Evolutionary conservation across 1,284 basidiomycete species (phyloP).

Genomic region (Austroboletus niveus): DNA sequence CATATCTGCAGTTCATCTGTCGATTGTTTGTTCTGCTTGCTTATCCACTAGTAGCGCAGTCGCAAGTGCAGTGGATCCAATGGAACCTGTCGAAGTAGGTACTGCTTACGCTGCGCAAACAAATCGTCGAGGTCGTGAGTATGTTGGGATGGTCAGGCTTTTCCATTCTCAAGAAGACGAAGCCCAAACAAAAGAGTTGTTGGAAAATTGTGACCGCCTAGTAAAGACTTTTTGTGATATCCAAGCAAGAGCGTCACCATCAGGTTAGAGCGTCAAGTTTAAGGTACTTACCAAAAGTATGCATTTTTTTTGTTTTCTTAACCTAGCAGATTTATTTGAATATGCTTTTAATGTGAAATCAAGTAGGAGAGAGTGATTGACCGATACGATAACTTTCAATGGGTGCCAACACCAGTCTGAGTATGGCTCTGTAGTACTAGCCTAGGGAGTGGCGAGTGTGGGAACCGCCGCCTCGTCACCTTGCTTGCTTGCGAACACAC

Average conservation of each 20-base stretch:
- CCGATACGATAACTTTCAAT: too few species aligned
- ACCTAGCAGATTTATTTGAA: not conserved
- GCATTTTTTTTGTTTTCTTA: not conserved
- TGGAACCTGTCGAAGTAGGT: constrained; percentile 10
- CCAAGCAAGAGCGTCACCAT: constrained; percentile 23
- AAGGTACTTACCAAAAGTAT: not conserved
- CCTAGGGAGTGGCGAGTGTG: too few species aligned
- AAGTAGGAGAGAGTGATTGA: too few species aligned
- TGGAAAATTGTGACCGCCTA: constrained; percentile 56
- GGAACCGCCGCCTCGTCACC: too few species aligned
- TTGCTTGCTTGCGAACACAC: too few species aligned
- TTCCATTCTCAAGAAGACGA: constrained; percentile 47
- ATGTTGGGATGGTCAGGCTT: constrained; percentile 49
- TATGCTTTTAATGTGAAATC: not conserved
- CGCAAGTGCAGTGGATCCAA: constrained; percentile 13
- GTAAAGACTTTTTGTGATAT: constrained; percentile 25
- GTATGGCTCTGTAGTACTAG: too few species aligned
- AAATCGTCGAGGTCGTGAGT: constrained; percentile 52
- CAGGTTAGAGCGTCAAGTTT: constrained; percentile 2
- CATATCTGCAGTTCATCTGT: constrained; percentile 60
- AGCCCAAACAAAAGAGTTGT: constrained; percentile 43
- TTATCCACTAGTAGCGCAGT: constrained; percentile 11
- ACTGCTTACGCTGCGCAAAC: constrained; percentile 56
- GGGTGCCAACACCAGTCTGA: too few species aligned
- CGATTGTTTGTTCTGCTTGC: constrained; percentile 40